phyloP scores from a whole-genome alignment of 2,329 filamentous ascomycete genomes.

The Exophiala oligosperma region DNA sequence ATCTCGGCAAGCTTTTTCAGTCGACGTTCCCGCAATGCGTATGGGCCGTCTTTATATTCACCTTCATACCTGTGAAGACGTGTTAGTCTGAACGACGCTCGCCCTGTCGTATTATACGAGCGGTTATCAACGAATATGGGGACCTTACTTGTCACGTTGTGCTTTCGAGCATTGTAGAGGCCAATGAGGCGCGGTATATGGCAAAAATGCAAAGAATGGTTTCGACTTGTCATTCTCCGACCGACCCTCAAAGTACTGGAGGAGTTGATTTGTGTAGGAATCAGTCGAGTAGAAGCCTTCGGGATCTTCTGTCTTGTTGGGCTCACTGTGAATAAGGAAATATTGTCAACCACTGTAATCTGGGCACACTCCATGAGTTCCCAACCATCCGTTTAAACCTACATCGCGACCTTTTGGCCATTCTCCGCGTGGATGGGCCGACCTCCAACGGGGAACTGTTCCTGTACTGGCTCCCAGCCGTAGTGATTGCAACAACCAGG shows the following conservation, averaged over 20 bases:
- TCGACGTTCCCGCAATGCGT: constrained; percentile 54
- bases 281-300: constrained; percentile 5
- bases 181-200: constrained; percentile 65
- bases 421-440: neutral
- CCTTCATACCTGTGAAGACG: constrained; percentile 54
- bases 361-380: too few species aligned
- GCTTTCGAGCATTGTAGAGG: constrained; percentile 59
- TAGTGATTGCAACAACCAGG: constrained; percentile 40
- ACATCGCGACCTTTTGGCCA: too few species aligned
- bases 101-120: too few species aligned
- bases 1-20: constrained; percentile 58
- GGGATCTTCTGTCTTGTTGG: neutral
- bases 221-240: constrained; percentile 19
- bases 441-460: constrained; percentile 10
- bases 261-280: neutral
- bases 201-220: constrained; percentile 32
- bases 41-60: constrained; percentile 62
- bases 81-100: too few species aligned
- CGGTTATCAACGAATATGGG: too few species aligned
- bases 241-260: neutral
- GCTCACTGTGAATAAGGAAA: neutral
- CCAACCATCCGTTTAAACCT: too few species aligned
- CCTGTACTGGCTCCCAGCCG: constrained; percentile 34
- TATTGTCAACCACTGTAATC: too few species aligned
- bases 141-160: constrained; percentile 37